A percentile compares a stretch with the other conserved stretches of the same genome.
These are phyloP conservation scores for Citrullus amarus DNA, from an alignment of 306 rosid species.

Conservation along the genomic window DNA sequence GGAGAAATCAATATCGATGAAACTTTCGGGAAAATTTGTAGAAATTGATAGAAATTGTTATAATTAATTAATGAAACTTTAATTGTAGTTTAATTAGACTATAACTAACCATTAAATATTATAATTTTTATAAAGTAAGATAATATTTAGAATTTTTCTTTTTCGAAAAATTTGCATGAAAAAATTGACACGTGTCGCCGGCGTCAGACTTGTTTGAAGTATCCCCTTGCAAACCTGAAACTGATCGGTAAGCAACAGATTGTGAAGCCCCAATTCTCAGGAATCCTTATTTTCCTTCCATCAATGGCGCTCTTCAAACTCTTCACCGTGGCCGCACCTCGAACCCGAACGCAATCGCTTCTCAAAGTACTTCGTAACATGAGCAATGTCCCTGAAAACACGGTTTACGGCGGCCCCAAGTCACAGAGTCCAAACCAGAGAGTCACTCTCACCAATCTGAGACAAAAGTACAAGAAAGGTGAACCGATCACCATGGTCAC, in stretches of 20 bases:
- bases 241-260: neutral
- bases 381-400: conserved; percentile 72
- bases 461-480: conserved; percentile 37
- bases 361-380: conserved; percentile 23
- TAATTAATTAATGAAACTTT: too few relatives aligned
- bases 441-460: conserved; percentile 45
- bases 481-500: conserved; percentile 79
- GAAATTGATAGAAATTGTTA: too few relatives aligned
- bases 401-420: conserved; percentile 69
- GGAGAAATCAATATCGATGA: too few relatives aligned
- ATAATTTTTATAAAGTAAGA: too few relatives aligned
- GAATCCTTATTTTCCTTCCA: neutral
- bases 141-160: too few relatives aligned
- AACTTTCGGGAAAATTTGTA: too few relatives aligned
- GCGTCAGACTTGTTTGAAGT: neutral
- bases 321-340: conserved; percentile 12
- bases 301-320: conserved; percentile 18
- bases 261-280: neutral
- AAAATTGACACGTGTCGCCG: neutral
- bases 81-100: too few relatives aligned
- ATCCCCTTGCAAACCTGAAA: neutral
- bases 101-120: too few relatives aligned
- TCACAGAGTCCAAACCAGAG: conserved; percentile 36
- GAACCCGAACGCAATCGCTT: neutral
- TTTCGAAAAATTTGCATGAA: neutral